Evolutionary conservation across 805 yeast species (phyloP).

Genomic region (Candida peoriensis): DNA sequence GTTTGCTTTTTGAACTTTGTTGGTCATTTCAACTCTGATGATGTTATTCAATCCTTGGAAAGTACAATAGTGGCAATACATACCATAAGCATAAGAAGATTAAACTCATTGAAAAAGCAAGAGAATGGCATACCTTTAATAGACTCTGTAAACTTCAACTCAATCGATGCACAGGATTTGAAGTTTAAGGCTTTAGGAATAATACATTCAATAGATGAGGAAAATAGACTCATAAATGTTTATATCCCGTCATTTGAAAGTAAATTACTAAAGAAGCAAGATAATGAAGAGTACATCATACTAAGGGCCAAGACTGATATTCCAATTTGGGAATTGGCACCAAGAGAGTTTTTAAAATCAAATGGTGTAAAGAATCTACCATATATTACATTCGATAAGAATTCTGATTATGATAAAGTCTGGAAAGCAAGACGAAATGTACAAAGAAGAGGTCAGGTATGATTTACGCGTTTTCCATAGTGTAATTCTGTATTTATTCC

Average conservation of each 20-base stretch:
- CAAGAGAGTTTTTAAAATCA: conserved; percentile 14
- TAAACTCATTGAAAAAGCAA: conserved; percentile 14
- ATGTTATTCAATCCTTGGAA: conserved; percentile 30
- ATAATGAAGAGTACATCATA: conserved; percentile 32
- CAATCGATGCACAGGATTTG: conserved; percentile 8
- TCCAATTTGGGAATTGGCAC: conserved; percentile 51
- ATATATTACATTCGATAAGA: conserved; percentile 35
- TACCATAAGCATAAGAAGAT: conserved; percentile 10
- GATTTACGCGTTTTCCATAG: conserved; percentile 1
- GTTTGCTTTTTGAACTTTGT: conserved; percentile 30
- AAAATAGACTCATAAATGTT: conserved; percentile 39
- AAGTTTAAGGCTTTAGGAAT: conserved; percentile 49
- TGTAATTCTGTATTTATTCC: conserved; percentile 2
- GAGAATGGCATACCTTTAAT: conserved; percentile 21
- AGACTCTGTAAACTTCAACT: conserved; percentile 3
- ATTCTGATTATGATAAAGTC: conserved; percentile 44
- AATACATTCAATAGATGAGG: conserved; percentile 58
- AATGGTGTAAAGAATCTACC: conserved; percentile 34
- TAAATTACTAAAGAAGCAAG: conserved; percentile 13
- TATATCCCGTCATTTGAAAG: conserved; percentile 42
- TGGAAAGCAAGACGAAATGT: conserved; percentile 58
- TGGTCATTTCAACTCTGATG: conserved; percentile 28
- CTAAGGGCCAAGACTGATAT: conserved; percentile 62
- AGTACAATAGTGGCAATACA: conserved; percentile 32
- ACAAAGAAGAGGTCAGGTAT: conserved; percentile 37